Percentiles rank a stretch among this genome's conserved stretches.
phyloP scores from a whole-genome alignment of 2,329 filamentous ascomycete genomes.

The Colletotrichum sp. region DNA sequence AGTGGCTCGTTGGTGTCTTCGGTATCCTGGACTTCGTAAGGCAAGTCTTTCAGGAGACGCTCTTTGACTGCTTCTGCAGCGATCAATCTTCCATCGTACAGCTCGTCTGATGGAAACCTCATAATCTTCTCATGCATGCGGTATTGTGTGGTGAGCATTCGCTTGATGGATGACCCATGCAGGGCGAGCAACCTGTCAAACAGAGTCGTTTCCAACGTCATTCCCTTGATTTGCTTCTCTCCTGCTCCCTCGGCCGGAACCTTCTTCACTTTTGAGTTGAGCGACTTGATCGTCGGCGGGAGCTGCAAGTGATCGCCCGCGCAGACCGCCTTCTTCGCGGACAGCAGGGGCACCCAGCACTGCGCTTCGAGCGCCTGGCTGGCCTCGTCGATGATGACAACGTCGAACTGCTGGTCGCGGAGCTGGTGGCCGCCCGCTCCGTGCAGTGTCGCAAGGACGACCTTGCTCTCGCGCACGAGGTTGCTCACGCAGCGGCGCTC shows the following conservation, averaged over 20 bases:
- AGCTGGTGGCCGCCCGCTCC: constrained; percentile 88
- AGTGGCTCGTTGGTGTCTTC: constrained; percentile 90
- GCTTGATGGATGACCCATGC: constrained; percentile 84
- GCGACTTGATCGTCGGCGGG: constrained; percentile 91
- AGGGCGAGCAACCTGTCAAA: constrained; percentile 87
- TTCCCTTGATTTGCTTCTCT: constrained; percentile 49
- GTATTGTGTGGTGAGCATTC: constrained; percentile 96
- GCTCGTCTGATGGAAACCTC: constrained; percentile 86
- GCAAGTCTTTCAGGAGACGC: constrained; percentile 77
- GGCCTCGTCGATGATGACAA: constrained; percentile 95
- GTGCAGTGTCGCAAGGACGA: constrained; percentile 91
- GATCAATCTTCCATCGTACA: constrained; percentile 83
- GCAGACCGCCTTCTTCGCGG: constrained; percentile 83
- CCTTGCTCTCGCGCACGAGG: constrained; percentile 78
- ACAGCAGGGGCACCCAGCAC: constrained; percentile 90
- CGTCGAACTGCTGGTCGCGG: constrained; percentile 82
- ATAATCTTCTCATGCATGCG: constrained; percentile 98
- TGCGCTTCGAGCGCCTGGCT: constrained; percentile 96
- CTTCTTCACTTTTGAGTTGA: constrained; percentile 56
- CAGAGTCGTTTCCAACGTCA: constrained; percentile 83
- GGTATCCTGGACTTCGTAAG: constrained; percentile 77
- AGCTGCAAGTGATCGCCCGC: constrained; percentile 95
- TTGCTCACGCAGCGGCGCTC: constrained; percentile 82
- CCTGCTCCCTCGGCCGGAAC: constrained; percentile 32
- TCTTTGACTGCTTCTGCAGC: constrained; percentile 80